phyloP scores from a whole-genome alignment of 192 early-diverging fungal genomes.

The Coemansia sp. region DNA sequence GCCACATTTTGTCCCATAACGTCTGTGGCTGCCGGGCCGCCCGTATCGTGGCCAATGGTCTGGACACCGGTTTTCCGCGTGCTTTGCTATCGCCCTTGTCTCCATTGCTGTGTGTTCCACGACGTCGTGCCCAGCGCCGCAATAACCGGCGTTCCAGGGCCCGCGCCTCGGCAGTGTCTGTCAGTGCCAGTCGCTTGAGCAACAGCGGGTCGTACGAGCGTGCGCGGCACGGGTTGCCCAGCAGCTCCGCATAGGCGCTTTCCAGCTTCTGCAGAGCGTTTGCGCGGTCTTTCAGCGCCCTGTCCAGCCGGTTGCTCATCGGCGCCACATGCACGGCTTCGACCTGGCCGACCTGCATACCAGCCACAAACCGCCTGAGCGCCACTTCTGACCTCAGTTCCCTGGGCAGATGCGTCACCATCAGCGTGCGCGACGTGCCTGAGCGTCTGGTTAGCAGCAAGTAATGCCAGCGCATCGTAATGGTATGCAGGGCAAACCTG shows the following conservation, averaged over 20 bases:
- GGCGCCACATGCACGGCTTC: constrained; percentile 68
- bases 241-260: constrained; percentile 56
- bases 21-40: background rate
- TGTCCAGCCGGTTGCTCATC: constrained; percentile 51
- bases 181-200: constrained; percentile 39
- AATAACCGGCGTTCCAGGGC: constrained; percentile 35
- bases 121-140: constrained; percentile 26
- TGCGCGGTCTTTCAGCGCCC: constrained; percentile 55
- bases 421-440: constrained; percentile 63
- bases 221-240: constrained; percentile 72
- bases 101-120: background rate
- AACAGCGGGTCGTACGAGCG: constrained; percentile 64
- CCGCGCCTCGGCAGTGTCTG: constrained; percentile 30
- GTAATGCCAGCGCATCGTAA: constrained; percentile 58
- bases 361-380: constrained; percentile 63
- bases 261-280: constrained; percentile 58
- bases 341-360: constrained; percentile 62
- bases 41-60: constrained; percentile 9
- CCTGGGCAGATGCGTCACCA: constrained; percentile 68
- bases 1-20: constrained; percentile 16
- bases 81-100: background rate
- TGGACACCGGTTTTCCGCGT: background rate
- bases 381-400: constrained; percentile 57
- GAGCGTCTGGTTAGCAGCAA: constrained; percentile 48
- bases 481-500: constrained; percentile 48